Base-by-base conservation (phyloP, 1,139 yeast species). In the Geotrichum aggregatum region DNA sequence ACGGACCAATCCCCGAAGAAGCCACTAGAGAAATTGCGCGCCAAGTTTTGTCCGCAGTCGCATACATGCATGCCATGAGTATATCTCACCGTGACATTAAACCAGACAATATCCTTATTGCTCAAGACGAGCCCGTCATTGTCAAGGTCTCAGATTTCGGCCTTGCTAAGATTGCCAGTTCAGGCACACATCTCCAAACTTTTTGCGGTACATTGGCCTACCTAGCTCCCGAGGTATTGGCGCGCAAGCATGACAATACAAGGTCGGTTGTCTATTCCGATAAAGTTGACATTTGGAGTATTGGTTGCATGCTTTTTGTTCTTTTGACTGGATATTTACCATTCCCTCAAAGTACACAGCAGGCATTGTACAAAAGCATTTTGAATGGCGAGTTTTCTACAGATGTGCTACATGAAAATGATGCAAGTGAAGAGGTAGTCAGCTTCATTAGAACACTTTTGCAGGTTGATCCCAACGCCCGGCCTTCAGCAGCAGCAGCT, bases 91-190 rank as follows among this genome's bases (percentile, higher is more conserved):
- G 98, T 56, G 98, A 92, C 69, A 73, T 92, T 60, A 92, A 92
- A 66, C 77, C 77, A 0, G 98, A 92, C 67, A 92, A 92, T 68
- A 87, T 92, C 11, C 74, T 92, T 54, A 87, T 92, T 54, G 88
- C 87, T 64, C 88, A 84, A 65, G 96, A 88, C 64, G 94, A 87
- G 63, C 97, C 97, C 0, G 94, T 92, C 10, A 67, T 80, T 24
- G 86, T 92, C 13, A 92, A 92, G 63, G 87, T 92, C 41, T 87
- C 97, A 1, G 98, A 92, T 70, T 92, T 92, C 69, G 96, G 96
- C 0, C 71, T 88, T 46, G 96, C 96, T 1, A 88, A 87, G 66
- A 80, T 86, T 43, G 80, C 87, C 58, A 87, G 82, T 54, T 82
- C 83, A 54, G 83, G 86, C 19, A 80, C 94, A 0, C 81, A 84